These are phyloP conservation scores for Lecanoromycetidae sp. DNA, from an alignment of 2,329 filamentous ascomycete species.

Conservation along the genomic window DNA sequence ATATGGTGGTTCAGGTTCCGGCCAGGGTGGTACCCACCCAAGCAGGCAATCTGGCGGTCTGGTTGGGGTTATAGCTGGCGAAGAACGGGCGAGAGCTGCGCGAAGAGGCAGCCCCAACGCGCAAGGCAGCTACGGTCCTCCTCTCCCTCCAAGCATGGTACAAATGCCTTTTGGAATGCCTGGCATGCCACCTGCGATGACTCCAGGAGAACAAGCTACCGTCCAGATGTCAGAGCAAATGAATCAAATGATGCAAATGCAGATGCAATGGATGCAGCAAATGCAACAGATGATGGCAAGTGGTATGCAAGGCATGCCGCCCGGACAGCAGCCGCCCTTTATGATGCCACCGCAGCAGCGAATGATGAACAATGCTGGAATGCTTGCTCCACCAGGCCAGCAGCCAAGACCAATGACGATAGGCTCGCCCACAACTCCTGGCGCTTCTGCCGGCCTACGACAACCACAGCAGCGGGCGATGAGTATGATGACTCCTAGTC, in stretches of 20 bases:
- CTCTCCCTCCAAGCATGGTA: conserved; percentile 23
- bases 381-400: conserved; percentile 23
- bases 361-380: conserved; percentile 16
- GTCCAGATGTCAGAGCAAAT: conserved; percentile 73
- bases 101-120: conserved; percentile 57
- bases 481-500: conserved; percentile 66
- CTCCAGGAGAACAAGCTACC: conserved; percentile 58
- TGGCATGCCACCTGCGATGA: conserved; percentile 29
- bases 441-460: conserved; percentile 23
- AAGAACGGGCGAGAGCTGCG: conserved; percentile 67
- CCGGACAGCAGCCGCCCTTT: conserved; percentile 3
- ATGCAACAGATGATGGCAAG: conserved; percentile 52
- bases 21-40: conserved; percentile 29
- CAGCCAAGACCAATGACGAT: conserved; percentile 38
- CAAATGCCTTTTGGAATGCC: conserved; percentile 21
- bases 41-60: conserved; percentile 59
- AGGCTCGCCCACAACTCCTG: conserved; percentile 19
- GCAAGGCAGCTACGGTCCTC: conserved; percentile 17
- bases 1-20: conserved; percentile 22
- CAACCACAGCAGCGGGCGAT: conserved; percentile 49
- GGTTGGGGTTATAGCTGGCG: conserved; percentile 75
- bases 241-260: conserved; percentile 82
- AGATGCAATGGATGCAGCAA: conserved; percentile 82
- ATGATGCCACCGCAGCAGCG: conserved; percentile 22
- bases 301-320: conserved; percentile 26